phyloP scores from a whole-genome alignment of 768 basidiomycete genomes.

The Phallus indusiatus region DNA sequence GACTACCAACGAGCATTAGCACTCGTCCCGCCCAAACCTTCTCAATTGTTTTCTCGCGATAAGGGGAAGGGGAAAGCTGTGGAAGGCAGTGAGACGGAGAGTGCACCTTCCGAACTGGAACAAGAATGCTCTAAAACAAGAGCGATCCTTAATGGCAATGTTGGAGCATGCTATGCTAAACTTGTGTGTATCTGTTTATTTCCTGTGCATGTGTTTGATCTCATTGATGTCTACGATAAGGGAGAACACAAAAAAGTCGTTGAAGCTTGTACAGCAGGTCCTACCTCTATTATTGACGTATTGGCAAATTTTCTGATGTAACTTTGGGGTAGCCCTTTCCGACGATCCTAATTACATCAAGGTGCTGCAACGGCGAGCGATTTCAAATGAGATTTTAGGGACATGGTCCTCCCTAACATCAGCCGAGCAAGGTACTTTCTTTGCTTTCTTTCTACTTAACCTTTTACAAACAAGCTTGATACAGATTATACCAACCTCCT shows the following conservation, averaged over 20 bases:
- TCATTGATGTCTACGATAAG: slow-evolving; percentile 25
- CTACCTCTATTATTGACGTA: slow-evolving; percentile 13
- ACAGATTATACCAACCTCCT: slow-evolving; percentile 75
- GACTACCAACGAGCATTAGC: slow-evolving; percentile 64
- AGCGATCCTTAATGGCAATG: slow-evolving; percentile 76
- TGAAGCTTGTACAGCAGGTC: slow-evolving; percentile 70
- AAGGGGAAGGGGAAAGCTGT: slow-evolving; percentile 14
- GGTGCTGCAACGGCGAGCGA: slow-evolving; percentile 81
- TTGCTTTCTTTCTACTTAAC: background rate
- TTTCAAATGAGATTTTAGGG: slow-evolving; percentile 68
- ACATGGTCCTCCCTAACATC: slow-evolving; percentile 78
- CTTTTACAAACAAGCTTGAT: background rate
- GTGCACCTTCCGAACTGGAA: slow-evolving; percentile 28
- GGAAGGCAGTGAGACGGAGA: slow-evolving; percentile 16
- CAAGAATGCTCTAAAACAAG: slow-evolving; percentile 46
- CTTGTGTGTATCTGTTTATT: slow-evolving; percentile 39
- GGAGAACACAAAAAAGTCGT: slow-evolving; percentile 73
- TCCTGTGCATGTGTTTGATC: background rate
- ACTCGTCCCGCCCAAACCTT: slow-evolving; percentile 37
- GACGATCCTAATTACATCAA: slow-evolving; percentile 84
- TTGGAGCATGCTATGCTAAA: slow-evolving; percentile 77
- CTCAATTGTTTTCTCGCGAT: slow-evolving; percentile 22
- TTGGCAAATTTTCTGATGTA: background rate
- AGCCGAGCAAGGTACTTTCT: slow-evolving; percentile 68
- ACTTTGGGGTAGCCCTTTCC: slow-evolving; percentile 48